These are phyloP conservation scores for Pisolithus albus DNA, from an alignment of 768 basidiomycete genomes.

Conservation along the genomic window DNA sequence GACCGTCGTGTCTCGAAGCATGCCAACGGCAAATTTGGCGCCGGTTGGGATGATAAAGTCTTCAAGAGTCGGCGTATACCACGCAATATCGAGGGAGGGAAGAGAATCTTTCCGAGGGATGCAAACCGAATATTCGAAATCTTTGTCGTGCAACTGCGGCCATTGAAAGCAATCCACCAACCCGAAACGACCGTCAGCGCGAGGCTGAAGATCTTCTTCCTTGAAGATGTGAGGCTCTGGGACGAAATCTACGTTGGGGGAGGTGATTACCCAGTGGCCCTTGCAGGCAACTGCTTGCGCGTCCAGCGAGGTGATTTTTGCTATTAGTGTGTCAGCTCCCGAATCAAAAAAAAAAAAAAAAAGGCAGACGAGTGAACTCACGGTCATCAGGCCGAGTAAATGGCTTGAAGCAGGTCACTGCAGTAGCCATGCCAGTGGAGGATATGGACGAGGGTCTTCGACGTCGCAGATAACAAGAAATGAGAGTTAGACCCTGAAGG, in stretches of 20 bases:
- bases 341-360: no score
- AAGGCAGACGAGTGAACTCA: not conserved
- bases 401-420: no score
- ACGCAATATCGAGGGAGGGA: not conserved
- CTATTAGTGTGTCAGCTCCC: not conserved
- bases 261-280: not conserved
- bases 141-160: not conserved
- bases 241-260: conserved; percentile 4
- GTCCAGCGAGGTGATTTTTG: not conserved
- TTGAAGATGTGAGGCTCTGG: conserved; percentile 2
- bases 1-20: no score
- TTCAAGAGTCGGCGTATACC: no score
- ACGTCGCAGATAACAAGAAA: no score
- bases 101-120: conserved; percentile 1
- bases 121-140: conserved; percentile 1
- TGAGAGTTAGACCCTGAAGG: no score
- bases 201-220: not conserved
- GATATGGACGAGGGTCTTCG: no score
- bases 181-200: not conserved
- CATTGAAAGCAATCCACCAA: conserved; percentile 2
- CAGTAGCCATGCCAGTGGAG: no score
- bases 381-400: not conserved
- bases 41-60: no score
- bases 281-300: not conserved
- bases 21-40: no score